Evolutionary conservation across 345 rosid genomes (phyloP), one percentile per base, ranked within the genome.

Genomic region (Populus davidiana): DNA sequence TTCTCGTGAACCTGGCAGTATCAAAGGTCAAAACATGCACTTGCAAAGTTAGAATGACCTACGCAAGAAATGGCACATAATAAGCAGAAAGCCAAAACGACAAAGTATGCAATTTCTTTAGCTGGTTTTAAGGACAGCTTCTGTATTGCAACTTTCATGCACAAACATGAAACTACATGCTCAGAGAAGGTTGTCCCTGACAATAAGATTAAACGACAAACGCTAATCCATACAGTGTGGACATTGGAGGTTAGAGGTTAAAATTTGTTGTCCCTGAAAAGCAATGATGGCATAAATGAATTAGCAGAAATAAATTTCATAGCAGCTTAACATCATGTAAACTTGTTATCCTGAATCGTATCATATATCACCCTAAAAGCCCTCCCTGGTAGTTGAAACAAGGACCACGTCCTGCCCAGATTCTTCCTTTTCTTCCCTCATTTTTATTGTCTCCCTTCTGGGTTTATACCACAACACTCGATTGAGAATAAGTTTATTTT

Each of bases 1-100:
- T 93, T 93, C 71, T 96, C 98, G 78, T 96, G 99, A 41, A 93
- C 97, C 98, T 93, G 89, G 47, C 85, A 61, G 9, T 44, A 17
- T 68, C 72, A 50, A 59, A 5, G 25, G 67, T 23, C 9, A 41
- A 65, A 70, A 20, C 43, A 76, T 38, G 39, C 5, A 47, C 35
- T 18, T 16, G 27, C 41, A 25, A 16, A 35, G 21, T 13, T 7
- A 1, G 39, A 10, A 14, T 52, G 29, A 44, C 39, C 44, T 1
- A 31, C n/a, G 64, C 23, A 21, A 9, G 9, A n/a, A 27, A 49
- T 59, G 0, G 9, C 39, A 47, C 29, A 29, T 8, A 6, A 50
- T n/a, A 9, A 52, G 23, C 31, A 41, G 71, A 76, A 20, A 52
- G 23, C 47, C 39, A 29, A 56, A 27, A 21, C 21, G 18, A 44